phyloP scores from a whole-genome alignment of 352 stramenopile genomes.

The Phytophthora sojae region DNA sequence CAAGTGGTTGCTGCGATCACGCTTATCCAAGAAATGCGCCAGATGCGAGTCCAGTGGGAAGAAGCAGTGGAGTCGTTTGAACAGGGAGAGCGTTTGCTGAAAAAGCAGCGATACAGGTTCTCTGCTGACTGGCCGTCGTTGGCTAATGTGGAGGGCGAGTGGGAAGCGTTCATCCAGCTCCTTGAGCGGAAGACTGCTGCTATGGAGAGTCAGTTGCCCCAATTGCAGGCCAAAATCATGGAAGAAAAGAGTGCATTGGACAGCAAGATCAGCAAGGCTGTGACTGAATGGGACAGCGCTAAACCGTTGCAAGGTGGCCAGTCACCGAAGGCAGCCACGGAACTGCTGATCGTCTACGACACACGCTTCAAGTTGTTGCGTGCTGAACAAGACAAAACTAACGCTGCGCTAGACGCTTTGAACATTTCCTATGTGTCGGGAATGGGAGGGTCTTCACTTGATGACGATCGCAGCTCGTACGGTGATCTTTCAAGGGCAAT shows the following conservation, averaged over 20 bases:
- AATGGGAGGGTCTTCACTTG: slow-evolving; percentile 60
- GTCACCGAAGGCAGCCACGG: slow-evolving; percentile 74
- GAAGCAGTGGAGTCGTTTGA: slow-evolving; percentile 89
- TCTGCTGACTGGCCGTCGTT: slow-evolving; percentile 96
- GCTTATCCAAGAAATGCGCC: slow-evolving; percentile 90
- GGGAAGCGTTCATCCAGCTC: slow-evolving; percentile 94
- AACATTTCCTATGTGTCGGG: slow-evolving; percentile 78
- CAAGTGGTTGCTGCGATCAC: slow-evolving; percentile 96
- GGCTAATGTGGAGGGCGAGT: slow-evolving; percentile 96
- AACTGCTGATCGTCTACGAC: slow-evolving; percentile 87
- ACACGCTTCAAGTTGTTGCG: slow-evolving; percentile 84
- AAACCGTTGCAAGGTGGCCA: slow-evolving; percentile 84
- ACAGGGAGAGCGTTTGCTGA: slow-evolving; percentile 96
- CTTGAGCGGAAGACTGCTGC: slow-evolving; percentile 88
- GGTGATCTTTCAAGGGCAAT: slow-evolving; percentile 75
- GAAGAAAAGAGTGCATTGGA: slow-evolving; percentile 94
- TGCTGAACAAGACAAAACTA: slow-evolving; percentile 95
- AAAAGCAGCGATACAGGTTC: slow-evolving; percentile 97
- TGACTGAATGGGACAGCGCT: slow-evolving; percentile 80
- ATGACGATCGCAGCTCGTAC: slow-evolving; percentile 82
- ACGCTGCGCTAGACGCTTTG: slow-evolving; percentile 96
- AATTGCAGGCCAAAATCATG: slow-evolving; percentile 97
- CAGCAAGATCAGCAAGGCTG: slow-evolving; percentile 79
- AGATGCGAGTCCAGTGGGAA: slow-evolving; percentile 77
- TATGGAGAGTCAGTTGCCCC: slow-evolving; percentile 97